Evolutionary conservation across 2,329 filamentous ascomycete genomes (phyloP).

Genomic region (Neofusicoccum ribis): DNA sequence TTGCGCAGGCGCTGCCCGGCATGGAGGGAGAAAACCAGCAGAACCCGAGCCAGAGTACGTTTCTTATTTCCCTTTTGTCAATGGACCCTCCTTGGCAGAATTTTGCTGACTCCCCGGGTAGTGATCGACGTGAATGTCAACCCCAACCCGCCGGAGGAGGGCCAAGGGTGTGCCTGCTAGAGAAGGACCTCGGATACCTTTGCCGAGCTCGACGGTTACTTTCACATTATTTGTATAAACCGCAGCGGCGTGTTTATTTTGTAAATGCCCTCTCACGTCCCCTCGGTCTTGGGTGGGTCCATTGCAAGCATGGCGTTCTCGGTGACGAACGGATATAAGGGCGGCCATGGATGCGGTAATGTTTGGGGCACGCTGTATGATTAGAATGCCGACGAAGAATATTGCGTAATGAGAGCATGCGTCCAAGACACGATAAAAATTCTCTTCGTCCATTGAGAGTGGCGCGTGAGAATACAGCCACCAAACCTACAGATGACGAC

Average conservation of each 20-base stretch:
- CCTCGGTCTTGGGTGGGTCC: conserved; percentile 19
- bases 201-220: conserved; percentile 11
- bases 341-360: conserved; percentile 16
- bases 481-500: not conserved
- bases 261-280: conserved; percentile 19
- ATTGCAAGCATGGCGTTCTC: conserved; percentile 42
- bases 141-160: conserved; percentile 47
- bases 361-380: conserved; percentile 17
- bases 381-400: conserved; percentile 18
- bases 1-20: conserved; percentile 93
- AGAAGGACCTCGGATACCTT: not conserved
- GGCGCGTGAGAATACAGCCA: not conserved
- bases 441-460: not conserved
- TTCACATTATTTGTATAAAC: conserved; percentile 16
- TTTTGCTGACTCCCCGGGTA: conserved; percentile 42
- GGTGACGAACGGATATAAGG: conserved; percentile 15
- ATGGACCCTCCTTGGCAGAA: not conserved
- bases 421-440: conserved; percentile 6
- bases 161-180: conserved; percentile 37
- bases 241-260: conserved; percentile 18
- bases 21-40: conserved; percentile 91
- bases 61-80: not conserved
- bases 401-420: conserved; percentile 20
- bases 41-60: conserved; percentile 77
- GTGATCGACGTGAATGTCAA: conserved; percentile 94